Conservation (phyloP, 2,329 filamentous ascomycete species). For the Pyrenophora tritici-repentis region DNA sequence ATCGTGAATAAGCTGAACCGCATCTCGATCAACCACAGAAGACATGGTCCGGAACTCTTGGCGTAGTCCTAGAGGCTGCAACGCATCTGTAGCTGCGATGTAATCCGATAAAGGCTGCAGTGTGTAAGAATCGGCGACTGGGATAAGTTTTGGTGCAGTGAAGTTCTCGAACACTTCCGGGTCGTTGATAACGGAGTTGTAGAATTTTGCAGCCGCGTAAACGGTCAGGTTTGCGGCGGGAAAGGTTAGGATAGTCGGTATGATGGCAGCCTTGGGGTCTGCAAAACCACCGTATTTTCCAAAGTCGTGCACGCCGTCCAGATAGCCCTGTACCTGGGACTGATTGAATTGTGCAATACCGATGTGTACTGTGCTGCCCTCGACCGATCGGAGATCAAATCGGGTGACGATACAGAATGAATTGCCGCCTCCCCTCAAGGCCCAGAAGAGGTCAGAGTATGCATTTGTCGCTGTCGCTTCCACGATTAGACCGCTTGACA, state of each 20-base stretch:
- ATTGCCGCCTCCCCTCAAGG: slow-evolving; percentile 34
- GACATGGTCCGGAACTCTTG: slow-evolving; percentile 25
- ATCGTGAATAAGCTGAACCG: slow-evolving; percentile 22
- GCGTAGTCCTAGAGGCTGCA: slow-evolving; percentile 18
- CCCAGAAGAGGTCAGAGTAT: slow-evolving; percentile 43
- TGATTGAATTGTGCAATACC: slow-evolving; percentile 22
- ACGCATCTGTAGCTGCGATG: slow-evolving; percentile 13
- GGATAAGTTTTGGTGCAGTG: slow-evolving; percentile 21
- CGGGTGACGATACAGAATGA: slow-evolving; percentile 31
- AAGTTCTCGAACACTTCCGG: slow-evolving; percentile 26
- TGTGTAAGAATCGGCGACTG: slow-evolving; percentile 20
- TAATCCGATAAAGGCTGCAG: slow-evolving; percentile 20
- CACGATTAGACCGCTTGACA: slow-evolving; percentile 28
- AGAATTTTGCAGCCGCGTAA: slow-evolving; percentile 25
- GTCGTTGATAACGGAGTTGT: slow-evolving; percentile 23
- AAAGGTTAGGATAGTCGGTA: slow-evolving; percentile 24
- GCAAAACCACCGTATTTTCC: slow-evolving; percentile 19
- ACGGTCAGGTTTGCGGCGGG: slow-evolving; percentile 17
- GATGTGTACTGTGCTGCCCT: slow-evolving; percentile 14
- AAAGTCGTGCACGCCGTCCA: slow-evolving; percentile 30
- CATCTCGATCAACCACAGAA: slow-evolving; percentile 17
- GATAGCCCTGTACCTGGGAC: slow-evolving; percentile 17
- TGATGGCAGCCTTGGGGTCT: slow-evolving; percentile 27
- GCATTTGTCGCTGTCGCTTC: slow-evolving; percentile 25
- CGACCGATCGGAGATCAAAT: slow-evolving; percentile 20